Evolutionary conservation across 176 grass and related monocot species (phyloP).

Genomic region (Aegilops speltoides): DNA sequence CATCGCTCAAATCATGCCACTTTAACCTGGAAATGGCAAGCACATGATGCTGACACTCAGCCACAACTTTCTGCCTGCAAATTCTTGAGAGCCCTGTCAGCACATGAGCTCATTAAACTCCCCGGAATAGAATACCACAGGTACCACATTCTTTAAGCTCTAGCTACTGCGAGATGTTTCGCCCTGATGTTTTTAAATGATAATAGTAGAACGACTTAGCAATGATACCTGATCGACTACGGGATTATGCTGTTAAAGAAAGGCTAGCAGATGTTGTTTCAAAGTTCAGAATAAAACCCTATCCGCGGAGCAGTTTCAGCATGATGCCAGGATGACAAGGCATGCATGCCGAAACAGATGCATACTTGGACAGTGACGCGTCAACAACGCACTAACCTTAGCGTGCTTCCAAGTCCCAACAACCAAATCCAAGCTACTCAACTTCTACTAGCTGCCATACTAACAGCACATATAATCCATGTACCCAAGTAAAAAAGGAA

Average conservation of each 20-base stretch:
- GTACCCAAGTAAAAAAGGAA: neutral
- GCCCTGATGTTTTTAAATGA: neutral
- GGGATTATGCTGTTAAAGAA: neutral
- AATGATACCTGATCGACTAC: neutral
- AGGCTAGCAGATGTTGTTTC: neutral
- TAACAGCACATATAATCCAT: neutral
- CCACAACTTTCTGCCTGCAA: neutral
- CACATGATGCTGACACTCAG: neutral
- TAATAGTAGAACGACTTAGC: neutral
- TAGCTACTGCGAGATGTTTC: neutral
- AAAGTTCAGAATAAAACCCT: neutral
- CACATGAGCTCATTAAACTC: neutral
- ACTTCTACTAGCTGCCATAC: neutral
- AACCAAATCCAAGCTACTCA: neutral
- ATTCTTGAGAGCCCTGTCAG: neutral
- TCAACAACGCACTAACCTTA: conserved; percentile 1
- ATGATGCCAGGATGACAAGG: conserved; percentile 22
- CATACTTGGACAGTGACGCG: neutral
- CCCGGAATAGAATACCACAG: neutral
- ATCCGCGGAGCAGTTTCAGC: neutral
- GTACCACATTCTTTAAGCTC: neutral
- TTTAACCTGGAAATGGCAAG: neutral
- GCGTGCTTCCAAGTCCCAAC: conserved; percentile 29
- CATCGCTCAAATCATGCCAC: neutral
- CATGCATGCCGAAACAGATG: neutral